Conservation (phyloP, 2,329 filamentous ascomycete species). For the Ceratocystis variospora region DNA sequence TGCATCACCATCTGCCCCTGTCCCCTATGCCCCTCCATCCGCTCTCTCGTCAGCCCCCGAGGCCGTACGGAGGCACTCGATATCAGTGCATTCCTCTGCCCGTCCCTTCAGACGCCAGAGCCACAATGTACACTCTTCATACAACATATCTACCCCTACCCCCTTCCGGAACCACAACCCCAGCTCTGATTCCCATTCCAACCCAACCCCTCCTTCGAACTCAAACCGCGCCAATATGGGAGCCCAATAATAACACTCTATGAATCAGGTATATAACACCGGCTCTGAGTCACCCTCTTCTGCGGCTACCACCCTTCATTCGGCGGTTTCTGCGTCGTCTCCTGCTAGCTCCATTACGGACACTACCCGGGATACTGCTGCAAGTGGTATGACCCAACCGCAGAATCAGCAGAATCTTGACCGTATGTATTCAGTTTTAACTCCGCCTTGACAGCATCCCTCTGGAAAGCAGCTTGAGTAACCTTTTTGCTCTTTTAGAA, state of each 20-base stretch:
- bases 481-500: slow-evolving; percentile 11
- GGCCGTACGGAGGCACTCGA: slow-evolving; percentile 12
- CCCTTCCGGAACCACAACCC: background rate
- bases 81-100: slow-evolving; percentile 3
- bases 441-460: background rate
- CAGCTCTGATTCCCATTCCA: background rate
- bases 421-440: slow-evolving; percentile 12
- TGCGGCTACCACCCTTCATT: slow-evolving; percentile 45
- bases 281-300: slow-evolving; percentile 63
- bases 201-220: background rate
- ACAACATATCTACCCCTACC: background rate
- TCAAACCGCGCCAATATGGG: slow-evolving; percentile 10
- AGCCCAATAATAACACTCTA: slow-evolving; percentile 17
- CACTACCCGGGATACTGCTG: slow-evolving; percentile 46
- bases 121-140: background rate
- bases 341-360: slow-evolving; percentile 53
- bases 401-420: slow-evolving; percentile 28
- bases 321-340: slow-evolving; percentile 34
- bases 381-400: slow-evolving; percentile 44
- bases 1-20: slow-evolving; percentile 6
- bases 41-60: background rate
- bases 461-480: slow-evolving; percentile 8
- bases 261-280: slow-evolving; percentile 26
- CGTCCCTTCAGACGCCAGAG: background rate
- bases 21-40: background rate